These are phyloP conservation scores for Fusarium subglutinans DNA, from an alignment of 2,329 filamentous ascomycete species.

Conservation along the genomic window DNA sequence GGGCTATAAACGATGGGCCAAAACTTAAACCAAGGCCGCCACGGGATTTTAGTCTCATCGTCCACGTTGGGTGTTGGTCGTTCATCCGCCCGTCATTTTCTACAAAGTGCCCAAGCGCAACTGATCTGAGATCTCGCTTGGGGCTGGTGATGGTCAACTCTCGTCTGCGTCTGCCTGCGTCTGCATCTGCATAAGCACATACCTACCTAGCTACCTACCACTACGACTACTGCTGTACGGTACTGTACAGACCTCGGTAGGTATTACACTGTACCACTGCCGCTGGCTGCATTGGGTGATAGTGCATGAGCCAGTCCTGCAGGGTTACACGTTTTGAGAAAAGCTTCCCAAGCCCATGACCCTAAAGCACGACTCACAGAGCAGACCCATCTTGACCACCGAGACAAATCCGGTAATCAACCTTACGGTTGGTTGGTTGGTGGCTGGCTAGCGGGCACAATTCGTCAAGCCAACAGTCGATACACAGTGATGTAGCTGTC, in stretches of 20 bases:
- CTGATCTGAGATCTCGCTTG: constrained; percentile 42
- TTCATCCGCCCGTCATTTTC: constrained; percentile 33
- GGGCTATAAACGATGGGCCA: constrained; percentile 9
- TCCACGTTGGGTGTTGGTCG: constrained; percentile 10
- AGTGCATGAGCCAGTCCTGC: constrained; percentile 35
- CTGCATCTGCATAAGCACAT: constrained; percentile 1
- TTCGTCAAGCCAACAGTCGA: constrained; percentile 19
- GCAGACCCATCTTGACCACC: constrained; percentile 22
- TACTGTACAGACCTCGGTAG: neutral
- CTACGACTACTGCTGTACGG: neutral
- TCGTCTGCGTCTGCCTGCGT: constrained; percentile 26
- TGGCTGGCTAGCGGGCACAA: constrained; percentile 15
- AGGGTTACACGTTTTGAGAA: constrained; percentile 39
- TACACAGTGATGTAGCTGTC: neutral
- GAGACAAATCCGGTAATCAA: constrained; percentile 25
- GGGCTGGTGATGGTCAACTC: constrained; percentile 33
- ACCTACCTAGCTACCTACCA: neutral
- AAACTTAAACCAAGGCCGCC: constrained; percentile 10
- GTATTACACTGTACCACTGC: neutral
- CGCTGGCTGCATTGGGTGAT: constrained; percentile 33
- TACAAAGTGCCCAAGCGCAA: constrained; percentile 21
- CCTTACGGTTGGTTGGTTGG: neutral
- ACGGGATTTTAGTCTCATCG: constrained; percentile 26
- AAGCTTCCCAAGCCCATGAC: constrained; percentile 29
- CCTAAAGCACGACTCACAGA: constrained; percentile 14